Base-by-base conservation (phyloP, 2,329 filamentous ascomycete genomes). In the Dactylellina leptospora region DNA sequence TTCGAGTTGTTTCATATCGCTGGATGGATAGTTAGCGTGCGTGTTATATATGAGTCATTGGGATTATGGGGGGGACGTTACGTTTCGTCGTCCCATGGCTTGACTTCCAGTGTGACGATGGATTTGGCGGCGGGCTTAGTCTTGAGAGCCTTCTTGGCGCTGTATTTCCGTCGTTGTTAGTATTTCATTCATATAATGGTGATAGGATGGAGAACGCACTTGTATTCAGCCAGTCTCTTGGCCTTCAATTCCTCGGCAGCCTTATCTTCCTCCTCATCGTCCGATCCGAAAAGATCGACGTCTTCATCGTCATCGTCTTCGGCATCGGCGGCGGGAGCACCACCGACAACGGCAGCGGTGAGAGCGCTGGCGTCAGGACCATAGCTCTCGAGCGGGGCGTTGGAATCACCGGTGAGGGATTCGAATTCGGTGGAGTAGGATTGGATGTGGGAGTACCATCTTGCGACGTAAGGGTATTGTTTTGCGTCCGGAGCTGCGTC, bases 361-460 rank as follows among this genome's bases (percentile, higher is more conserved):
- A 25, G 36, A 23, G 33, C 90, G 74, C 84, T 82, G 75, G 84
- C 85, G 78, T 96, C 93, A 75, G 95, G 95, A 79, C 95, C 95
- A 84, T 97, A 97, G 81, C 89, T 86, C 78, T 90, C 93, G 85
- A 89, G 91, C 77, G 89, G 85, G 85, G 95, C 92, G 82, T 90
- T 90, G 78, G 93, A 87, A 84, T 97, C 93, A 82, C 95, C 95
- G 70, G 92, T 87, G 56, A 99, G 90, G 76, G 88, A 90, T 79
- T 90, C 85, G 85, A 97, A 97, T 83, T 97, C 93, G 77, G 90
- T 86, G 86, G 96, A 89, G 85, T 91, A 96, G 78, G 90, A 90
- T 81, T 90, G 87, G 80, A 97, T 91, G 88, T 99, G 93, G 88
- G 96, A 96, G 88, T 96, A 97, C 95, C 95, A 99, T 82, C 95